Evolutionary conservation across 495 filamentous ascomycete genomes (phyloP).

Genomic region (Trichoderma parareesei): DNA sequence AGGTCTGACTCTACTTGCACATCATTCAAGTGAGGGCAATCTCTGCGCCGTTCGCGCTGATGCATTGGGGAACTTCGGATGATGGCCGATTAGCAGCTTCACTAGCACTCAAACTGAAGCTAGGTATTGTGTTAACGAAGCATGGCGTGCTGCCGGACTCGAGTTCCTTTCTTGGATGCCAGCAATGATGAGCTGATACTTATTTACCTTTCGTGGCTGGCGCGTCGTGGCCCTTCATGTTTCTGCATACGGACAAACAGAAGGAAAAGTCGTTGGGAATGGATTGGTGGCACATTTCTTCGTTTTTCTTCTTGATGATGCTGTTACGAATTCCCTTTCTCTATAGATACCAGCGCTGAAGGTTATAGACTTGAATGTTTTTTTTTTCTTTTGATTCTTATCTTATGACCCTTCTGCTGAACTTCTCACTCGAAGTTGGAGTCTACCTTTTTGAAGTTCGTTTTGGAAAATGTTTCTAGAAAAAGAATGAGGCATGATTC

Average conservation of each 20-base stretch:
- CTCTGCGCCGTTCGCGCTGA: background rate
- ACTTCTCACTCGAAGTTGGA: background rate
- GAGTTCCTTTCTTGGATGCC: too few relatives aligned
- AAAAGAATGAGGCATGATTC: too few relatives aligned
- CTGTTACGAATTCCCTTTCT: constrained; percentile 6
- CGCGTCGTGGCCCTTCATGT: too few relatives aligned
- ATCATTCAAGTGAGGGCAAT: background rate
- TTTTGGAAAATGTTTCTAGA: too few relatives aligned
- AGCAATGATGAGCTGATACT: too few relatives aligned
- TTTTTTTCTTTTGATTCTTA: background rate
- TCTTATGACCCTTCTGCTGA: background rate
- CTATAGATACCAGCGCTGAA: background rate
- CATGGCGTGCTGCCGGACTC: too few relatives aligned
- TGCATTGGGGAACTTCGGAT: background rate
- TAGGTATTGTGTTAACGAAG: background rate
- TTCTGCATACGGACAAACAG: too few relatives aligned
- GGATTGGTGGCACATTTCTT: too few relatives aligned
- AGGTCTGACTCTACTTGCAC: background rate
- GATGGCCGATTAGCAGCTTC: background rate
- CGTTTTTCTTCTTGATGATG: background rate
- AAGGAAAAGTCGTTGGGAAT: too few relatives aligned
- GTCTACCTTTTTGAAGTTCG: background rate
- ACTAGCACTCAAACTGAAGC: background rate
- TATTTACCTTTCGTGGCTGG: too few relatives aligned
- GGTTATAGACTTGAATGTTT: background rate